Conservation (phyloP, 1,139 yeast genomes). For the Hansenula lynferdii region DNA sequence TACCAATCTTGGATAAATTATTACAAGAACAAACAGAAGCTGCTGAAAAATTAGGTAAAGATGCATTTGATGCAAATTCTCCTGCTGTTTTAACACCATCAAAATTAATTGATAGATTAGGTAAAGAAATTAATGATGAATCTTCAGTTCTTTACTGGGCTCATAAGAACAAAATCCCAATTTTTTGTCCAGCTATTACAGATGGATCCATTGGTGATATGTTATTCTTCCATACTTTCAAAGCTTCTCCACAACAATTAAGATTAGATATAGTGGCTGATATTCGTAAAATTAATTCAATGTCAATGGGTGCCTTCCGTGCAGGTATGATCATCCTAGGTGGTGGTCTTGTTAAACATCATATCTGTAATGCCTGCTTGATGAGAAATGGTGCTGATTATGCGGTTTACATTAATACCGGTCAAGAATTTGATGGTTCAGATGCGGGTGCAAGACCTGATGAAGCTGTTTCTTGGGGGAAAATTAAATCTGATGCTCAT, state of each 20-base stretch:
- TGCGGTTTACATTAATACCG: slow-evolving; percentile 95
- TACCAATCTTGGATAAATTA: slow-evolving; percentile 83
- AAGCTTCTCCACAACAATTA: slow-evolving; percentile 83
- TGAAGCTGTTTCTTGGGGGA: slow-evolving; percentile 99
- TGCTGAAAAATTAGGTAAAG: slow-evolving; percentile 41
- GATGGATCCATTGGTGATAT: slow-evolving; percentile 99
- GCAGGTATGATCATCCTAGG: slow-evolving; percentile 98
- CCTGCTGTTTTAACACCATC: slow-evolving; percentile 87
- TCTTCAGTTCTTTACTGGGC: slow-evolving; percentile 95
- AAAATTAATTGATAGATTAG: slow-evolving; percentile 83
- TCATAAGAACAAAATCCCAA: slow-evolving; percentile 91
- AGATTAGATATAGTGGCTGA: slow-evolving; percentile 92
- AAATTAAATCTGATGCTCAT: slow-evolving; percentile 90
- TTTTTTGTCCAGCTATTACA: slow-evolving; percentile 95
- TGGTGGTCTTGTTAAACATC: slow-evolving; percentile 96
- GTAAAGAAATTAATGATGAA: slow-evolving; percentile 93
- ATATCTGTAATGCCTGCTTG: slow-evolving; percentile 93
- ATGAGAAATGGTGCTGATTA: slow-evolving; percentile 99
- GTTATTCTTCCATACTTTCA: slow-evolving; percentile 97
- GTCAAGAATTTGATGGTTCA: slow-evolving; percentile 97
- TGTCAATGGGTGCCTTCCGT: slow-evolving; percentile 92
- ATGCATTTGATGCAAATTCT: slow-evolving; percentile 56
- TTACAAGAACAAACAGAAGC: slow-evolving; percentile 83
- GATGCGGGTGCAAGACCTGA: slow-evolving; percentile 99
- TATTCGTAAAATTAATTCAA: slow-evolving; percentile 81